Conservation (phyloP, 2,329 filamentous ascomycete genomes). For the Diaporthe sp. region DNA sequence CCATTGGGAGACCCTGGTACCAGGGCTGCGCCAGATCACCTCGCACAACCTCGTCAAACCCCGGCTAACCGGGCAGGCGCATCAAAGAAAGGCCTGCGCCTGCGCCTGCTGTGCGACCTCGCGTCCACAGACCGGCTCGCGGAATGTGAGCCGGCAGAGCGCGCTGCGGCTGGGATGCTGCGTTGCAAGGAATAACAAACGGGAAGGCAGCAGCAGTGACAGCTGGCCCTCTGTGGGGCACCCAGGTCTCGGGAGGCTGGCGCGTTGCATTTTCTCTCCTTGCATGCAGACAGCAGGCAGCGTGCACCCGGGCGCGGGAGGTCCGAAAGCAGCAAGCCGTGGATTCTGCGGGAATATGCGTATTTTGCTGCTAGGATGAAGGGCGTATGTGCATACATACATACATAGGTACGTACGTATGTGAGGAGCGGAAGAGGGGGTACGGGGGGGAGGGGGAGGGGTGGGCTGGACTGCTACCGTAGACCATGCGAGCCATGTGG, state of each 20-base stretch:
- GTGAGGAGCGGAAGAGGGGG: neutral
- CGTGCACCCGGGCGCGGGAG: neutral
- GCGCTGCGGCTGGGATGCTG: neutral
- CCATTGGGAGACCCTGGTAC: neutral
- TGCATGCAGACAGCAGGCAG: neutral
- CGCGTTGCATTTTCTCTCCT: neutral
- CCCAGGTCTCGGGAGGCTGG: constrained; percentile 27
- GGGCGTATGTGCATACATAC: neutral
- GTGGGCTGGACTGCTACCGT: neutral
- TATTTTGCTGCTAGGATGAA: neutral
- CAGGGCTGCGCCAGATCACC: constrained; percentile 10
- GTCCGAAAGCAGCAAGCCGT: constrained; percentile 18
- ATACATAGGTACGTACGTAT: neutral
- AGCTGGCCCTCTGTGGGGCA: neutral
- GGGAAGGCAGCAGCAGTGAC: neutral
- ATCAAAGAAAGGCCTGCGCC: neutral
- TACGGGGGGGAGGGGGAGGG: neutral
- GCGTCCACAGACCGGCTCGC: constrained; percentile 21
- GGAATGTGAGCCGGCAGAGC: constrained; percentile 4
- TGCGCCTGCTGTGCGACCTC: constrained; percentile 9
- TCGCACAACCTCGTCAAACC: no score
- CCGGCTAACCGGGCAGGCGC: neutral
- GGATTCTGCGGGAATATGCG: neutral
- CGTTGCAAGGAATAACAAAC: neutral
- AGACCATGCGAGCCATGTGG: constrained; percentile 21